These are phyloP conservation scores for Penstemon barbatus DNA, from an alignment of 257 asterid genomes.

Conservation along the genomic window DNA sequence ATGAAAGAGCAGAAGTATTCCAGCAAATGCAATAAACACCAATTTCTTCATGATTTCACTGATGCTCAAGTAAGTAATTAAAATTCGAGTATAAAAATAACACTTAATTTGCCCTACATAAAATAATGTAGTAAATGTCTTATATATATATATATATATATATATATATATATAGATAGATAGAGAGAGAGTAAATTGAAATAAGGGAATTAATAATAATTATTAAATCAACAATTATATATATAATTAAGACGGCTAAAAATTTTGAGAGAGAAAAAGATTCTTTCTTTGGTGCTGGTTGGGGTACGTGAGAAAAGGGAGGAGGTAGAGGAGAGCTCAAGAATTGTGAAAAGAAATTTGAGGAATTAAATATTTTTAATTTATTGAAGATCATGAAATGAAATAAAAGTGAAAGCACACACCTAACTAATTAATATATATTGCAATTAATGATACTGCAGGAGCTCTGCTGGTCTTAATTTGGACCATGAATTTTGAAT, in stretches of 20 bases:
- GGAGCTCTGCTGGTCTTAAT: no score
- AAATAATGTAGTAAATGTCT: neutral
- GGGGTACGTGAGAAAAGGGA: conserved; percentile 4
- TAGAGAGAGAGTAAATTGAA: neutral
- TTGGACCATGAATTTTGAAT: no score
- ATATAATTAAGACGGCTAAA: neutral
- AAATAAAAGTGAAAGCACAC: no score
- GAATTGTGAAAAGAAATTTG: neutral
- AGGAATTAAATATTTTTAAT: no score
- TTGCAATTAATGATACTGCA: no score
- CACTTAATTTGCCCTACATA: neutral
- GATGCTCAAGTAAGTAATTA: neutral
- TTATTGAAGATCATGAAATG: no score
- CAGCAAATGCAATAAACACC: conserved; percentile 38
- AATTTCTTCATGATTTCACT: conserved; percentile 23
- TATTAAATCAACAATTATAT: no score
- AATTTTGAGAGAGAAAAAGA: conserved; percentile 10
- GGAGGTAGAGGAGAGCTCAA: neutral
- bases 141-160: neutral
- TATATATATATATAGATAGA: no score
- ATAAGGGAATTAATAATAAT: neutral
- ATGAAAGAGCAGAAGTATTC: conserved; percentile 40
- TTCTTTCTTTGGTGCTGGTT: conserved; percentile 9
- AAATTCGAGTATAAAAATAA: conserved; percentile 14
- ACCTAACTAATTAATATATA: no score